Evolutionary conservation across 805 yeast species (phyloP).

Genomic region (Candida morakotiae): DNA sequence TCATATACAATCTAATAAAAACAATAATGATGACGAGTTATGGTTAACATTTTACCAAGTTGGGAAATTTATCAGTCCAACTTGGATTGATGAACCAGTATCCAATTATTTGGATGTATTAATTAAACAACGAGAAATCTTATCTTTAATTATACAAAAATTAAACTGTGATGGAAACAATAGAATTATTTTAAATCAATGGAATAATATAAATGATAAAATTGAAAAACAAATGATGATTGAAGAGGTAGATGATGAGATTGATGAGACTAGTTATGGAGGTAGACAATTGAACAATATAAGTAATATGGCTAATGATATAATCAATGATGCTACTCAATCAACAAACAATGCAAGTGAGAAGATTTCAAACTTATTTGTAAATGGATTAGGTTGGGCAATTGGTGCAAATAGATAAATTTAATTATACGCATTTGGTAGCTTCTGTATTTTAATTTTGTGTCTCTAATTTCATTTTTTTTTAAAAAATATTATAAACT

Average conservation of each 20-base stretch:
- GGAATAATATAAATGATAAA: constrained; percentile 48
- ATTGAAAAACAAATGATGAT: constrained; percentile 16
- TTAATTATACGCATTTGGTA: constrained; percentile 1
- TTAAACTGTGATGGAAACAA: constrained; percentile 51
- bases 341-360: constrained; percentile 37
- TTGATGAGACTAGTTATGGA: constrained; percentile 3
- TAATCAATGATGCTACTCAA: constrained; percentile 4
- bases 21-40: constrained; percentile 22
- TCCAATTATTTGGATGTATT: constrained; percentile 22
- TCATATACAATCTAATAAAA: constrained; percentile 9
- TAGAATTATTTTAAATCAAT: constrained; percentile 54
- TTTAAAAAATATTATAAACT: too few relatives aligned
- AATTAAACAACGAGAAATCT: constrained; percentile 48
- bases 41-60: constrained; percentile 80
- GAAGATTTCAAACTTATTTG: constrained; percentile 47
- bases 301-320: background rate
- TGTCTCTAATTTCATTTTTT: background rate
- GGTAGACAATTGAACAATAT: constrained; percentile 1
- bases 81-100: constrained; percentile 24
- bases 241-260: constrained; percentile 5
- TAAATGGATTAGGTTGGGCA: constrained; percentile 61
- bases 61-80: constrained; percentile 45
- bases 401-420: constrained; percentile 44
- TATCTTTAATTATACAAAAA: constrained; percentile 45
- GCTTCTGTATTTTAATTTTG: background rate